phyloP scores from a whole-genome alignment of 352 stramenopile species.

The Phytophthora agathidicida region DNA sequence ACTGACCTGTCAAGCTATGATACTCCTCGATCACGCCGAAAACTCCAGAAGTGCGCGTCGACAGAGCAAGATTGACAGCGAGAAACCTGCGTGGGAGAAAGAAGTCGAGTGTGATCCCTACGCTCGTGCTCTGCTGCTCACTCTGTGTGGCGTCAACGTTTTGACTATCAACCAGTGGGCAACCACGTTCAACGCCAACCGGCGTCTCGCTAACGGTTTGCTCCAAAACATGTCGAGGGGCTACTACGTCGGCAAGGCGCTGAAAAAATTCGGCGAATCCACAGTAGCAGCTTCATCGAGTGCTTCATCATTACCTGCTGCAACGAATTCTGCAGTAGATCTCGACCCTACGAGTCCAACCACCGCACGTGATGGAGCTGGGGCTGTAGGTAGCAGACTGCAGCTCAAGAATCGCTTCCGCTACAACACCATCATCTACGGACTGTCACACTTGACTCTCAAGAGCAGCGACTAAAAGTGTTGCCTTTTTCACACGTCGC shows the following conservation, averaged over 20 bases:
- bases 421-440: slow-evolving; percentile 76
- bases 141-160: slow-evolving; percentile 76
- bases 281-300: slow-evolving; percentile 18
- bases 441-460: slow-evolving; percentile 58
- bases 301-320: not conserved
- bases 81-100: slow-evolving; percentile 67
- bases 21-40: slow-evolving; percentile 83
- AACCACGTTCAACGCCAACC: slow-evolving; percentile 80
- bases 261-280: slow-evolving; percentile 61
- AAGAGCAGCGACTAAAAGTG: slow-evolving; percentile 45
- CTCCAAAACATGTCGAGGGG: slow-evolving; percentile 56
- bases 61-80: slow-evolving; percentile 88
- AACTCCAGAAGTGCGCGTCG: slow-evolving; percentile 73
- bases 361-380: not conserved
- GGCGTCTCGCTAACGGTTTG: slow-evolving; percentile 56
- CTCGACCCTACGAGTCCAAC: slow-evolving; percentile 1
- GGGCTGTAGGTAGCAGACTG: slow-evolving; percentile 16
- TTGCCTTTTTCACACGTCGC: slow-evolving; percentile 26
- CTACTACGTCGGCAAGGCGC: slow-evolving; percentile 61
- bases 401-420: slow-evolving; percentile 76
- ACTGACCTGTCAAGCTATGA: slow-evolving; percentile 67
- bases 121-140: slow-evolving; percentile 71
- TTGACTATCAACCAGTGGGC: slow-evolving; percentile 85
- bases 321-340: slow-evolving; percentile 1
- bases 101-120: slow-evolving; percentile 71